Conservation (phyloP, 176 grass and related monocot genomes). For the Oryza glumipatula region DNA sequence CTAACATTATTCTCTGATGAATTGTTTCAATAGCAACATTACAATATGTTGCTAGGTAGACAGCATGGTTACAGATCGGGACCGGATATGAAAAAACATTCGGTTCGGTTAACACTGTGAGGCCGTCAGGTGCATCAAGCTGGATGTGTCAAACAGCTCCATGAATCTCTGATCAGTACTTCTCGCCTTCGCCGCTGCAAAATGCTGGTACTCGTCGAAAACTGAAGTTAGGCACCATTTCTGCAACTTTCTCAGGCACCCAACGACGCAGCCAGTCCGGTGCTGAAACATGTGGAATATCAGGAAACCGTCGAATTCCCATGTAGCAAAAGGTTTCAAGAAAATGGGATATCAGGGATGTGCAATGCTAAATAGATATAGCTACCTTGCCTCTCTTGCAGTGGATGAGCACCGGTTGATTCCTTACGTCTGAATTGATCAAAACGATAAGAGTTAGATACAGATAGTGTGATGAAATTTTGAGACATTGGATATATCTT, state of each 20-base stretch:
- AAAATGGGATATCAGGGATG: not conserved
- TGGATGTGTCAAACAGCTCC: constrained; percentile 86
- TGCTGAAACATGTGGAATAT: constrained; percentile 53
- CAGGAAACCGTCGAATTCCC: not conserved
- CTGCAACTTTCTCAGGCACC: constrained; percentile 82
- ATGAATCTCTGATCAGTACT: constrained; percentile 78
- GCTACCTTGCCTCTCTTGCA: constrained; percentile 91
- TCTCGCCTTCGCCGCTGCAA: constrained; percentile 85
- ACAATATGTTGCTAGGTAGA: constrained; percentile 15
- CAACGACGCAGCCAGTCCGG: constrained; percentile 85
- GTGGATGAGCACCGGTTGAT: constrained; percentile 90
- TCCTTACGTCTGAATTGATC: constrained; percentile 61
- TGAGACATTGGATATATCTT: not conserved
- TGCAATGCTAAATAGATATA: not conserved
- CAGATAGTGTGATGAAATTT: not conserved
- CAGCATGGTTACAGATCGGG: constrained; percentile 47
- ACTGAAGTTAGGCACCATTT: constrained; percentile 84
- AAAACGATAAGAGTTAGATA: constrained; percentile 13
- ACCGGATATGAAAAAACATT: not conserved
- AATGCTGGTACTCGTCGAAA: constrained; percentile 81
- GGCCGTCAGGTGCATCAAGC: constrained; percentile 50
- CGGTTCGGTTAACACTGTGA: constrained; percentile 23
- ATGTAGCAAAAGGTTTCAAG: not conserved
- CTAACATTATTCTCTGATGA: constrained; percentile 40
- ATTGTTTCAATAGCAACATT: constrained; percentile 11